A percentile compares a stretch with the other conserved stretches of the same genome.
These are phyloP conservation scores for Ophiocordyceps australis DNA, from an alignment of 2,329 filamentous ascomycete species.

Conservation along the genomic window DNA sequence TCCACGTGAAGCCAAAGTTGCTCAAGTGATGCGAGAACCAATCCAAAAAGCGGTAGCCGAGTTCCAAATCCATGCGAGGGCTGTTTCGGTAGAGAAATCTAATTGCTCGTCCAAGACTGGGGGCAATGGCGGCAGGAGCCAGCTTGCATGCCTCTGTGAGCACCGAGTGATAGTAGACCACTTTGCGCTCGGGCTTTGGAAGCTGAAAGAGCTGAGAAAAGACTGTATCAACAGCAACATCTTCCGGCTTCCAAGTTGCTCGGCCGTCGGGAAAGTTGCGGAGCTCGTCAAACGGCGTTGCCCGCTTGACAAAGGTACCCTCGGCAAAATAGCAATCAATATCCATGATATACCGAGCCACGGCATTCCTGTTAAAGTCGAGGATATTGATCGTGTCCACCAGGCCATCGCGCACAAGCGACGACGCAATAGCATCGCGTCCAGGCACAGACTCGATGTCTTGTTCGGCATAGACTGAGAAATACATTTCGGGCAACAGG, in stretches of 20 bases:
- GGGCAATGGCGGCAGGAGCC: constrained; percentile 88
- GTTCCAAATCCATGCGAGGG: constrained; percentile 69
- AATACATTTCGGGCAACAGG: constrained; percentile 82
- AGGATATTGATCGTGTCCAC: constrained; percentile 88
- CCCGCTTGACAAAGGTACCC: constrained; percentile 81
- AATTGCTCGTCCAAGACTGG: constrained; percentile 83
- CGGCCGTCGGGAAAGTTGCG: constrained; percentile 45
- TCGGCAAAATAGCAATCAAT: constrained; percentile 88
- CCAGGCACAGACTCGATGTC: constrained; percentile 79
- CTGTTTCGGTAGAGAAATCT: constrained; percentile 74
- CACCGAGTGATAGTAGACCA: constrained; percentile 91
- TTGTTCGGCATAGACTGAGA: constrained; percentile 79
- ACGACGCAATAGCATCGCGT: constrained; percentile 57
- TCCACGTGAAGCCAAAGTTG: constrained; percentile 99
- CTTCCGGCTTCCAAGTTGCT: constrained; percentile 91
- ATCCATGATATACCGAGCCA: constrained; percentile 80
- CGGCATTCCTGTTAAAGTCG: constrained; percentile 77
- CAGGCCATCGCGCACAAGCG: constrained; percentile 68
- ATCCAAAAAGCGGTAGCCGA: constrained; percentile 76
- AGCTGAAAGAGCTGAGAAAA: constrained; percentile 90
- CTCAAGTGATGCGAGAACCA: constrained; percentile 97
- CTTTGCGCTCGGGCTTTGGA: constrained; percentile 74
- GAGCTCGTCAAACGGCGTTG: constrained; percentile 81
- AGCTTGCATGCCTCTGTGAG: constrained; percentile 93
- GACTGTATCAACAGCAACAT: constrained; percentile 91